Conservation (phyloP, 352 stramenopile genomes). For the Phytophthora lateralis region DNA sequence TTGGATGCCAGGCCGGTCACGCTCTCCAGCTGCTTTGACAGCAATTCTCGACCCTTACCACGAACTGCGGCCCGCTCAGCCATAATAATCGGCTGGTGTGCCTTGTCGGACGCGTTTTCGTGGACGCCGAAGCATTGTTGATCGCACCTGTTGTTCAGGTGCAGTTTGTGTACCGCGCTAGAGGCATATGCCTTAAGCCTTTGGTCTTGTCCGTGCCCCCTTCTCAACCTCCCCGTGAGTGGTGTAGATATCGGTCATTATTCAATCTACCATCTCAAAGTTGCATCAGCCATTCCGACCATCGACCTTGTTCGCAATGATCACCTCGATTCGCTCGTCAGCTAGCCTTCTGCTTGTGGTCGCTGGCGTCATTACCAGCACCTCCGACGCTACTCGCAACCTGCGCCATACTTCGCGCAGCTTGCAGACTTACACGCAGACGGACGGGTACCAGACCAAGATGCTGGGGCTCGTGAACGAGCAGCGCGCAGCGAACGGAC, state of each 20-base stretch:
- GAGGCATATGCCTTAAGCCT: conserved; percentile 13
- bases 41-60: conserved; percentile 19
- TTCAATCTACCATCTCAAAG: conserved; percentile 14
- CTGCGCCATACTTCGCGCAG: conserved; percentile 14
- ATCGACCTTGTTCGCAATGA: conserved; percentile 13
- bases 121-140: conserved; percentile 5
- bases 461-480: conserved; percentile 43
- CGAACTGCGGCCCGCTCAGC: conserved; percentile 1
- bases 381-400: conserved; percentile 6
- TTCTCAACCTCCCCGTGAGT: conserved; percentile 2
- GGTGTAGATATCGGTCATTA: conserved; percentile 15
- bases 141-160: neutral
- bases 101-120: conserved; percentile 11
- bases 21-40: conserved; percentile 25
- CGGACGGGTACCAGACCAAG: conserved; percentile 20
- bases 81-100: conserved; percentile 28
- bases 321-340: conserved; percentile 8
- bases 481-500: conserved; percentile 38
- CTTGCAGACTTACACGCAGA: conserved; percentile 32
- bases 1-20: neutral
- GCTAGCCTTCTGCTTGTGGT: conserved; percentile 17
- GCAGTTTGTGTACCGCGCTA: conserved; percentile 7
- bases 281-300: neutral
- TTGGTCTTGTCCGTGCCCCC: conserved; percentile 5
- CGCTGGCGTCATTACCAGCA: conserved; percentile 10